Evolutionary conservation across 441 rosid species (phyloP).

Genomic region (Metrosideros polymorpha): DNA sequence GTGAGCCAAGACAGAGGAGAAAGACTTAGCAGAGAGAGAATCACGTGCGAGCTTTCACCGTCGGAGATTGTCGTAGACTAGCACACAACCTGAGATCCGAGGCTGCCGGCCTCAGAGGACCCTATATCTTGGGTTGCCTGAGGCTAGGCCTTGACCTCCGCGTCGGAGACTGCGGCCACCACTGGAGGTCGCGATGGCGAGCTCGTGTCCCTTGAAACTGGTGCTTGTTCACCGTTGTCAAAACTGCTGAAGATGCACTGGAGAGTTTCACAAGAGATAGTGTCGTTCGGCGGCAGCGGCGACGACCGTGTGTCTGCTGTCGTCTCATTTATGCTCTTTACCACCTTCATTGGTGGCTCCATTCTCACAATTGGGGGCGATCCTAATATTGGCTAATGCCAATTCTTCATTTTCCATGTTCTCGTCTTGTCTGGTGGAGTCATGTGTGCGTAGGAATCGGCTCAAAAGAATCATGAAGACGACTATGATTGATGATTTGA

Average conservation of each 20-base stretch:
- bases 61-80: not conserved
- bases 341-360: conserved; percentile 46
- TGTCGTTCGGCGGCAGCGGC: not conserved
- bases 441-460: not conserved
- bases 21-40: not conserved
- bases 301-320: conserved; percentile 24
- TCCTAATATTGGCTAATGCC: not conserved
- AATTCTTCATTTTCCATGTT: not conserved
- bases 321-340: conserved; percentile 38
- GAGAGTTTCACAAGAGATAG: conserved; percentile 24
- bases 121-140: not conserved
- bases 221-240: conserved; percentile 20
- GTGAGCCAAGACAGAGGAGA: not conserved
- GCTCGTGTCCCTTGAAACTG: not conserved
- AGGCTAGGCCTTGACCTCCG: not conserved
- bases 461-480: too few species aligned
- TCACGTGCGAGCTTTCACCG: not conserved
- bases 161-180: not conserved
- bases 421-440: not conserved
- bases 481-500: too few species aligned
- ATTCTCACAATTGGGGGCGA: conserved; percentile 71
- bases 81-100: not conserved
- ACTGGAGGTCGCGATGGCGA: not conserved
- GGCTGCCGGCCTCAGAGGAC: not conserved
- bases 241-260: conserved; percentile 23